A percentile compares a stretch with the other conserved stretches of the same genome.
Conservation (phyloP, 495 filamentous ascomycete genomes). For the Penicillium maclennaniae region DNA sequence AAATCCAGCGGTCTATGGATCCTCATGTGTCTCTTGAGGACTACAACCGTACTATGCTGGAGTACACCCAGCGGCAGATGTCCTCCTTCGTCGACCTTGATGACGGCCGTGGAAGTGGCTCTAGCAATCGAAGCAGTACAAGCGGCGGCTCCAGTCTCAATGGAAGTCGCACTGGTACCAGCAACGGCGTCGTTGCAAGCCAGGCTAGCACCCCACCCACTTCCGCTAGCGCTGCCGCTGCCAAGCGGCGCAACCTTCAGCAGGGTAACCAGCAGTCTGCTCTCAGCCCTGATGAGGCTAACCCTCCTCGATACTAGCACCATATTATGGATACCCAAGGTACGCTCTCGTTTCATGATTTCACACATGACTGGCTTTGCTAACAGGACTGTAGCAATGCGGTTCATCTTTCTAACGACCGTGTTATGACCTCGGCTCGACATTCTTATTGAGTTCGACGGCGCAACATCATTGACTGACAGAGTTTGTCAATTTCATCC, state of each 20-base stretch:
- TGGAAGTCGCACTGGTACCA: slow-evolving; percentile 28
- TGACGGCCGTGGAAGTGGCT: slow-evolving; percentile 12
- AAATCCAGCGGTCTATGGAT: slow-evolving; percentile 21
- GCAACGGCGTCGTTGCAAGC: slow-evolving; percentile 14
- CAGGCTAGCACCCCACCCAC: slow-evolving; percentile 17
- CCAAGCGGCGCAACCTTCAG: background rate
- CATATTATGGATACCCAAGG: slow-evolving; percentile 1
- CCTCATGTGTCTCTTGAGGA: slow-evolving; percentile 38
- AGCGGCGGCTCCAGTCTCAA: slow-evolving; percentile 32
- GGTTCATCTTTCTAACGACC: slow-evolving; percentile 4
- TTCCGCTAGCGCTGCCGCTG: slow-evolving; percentile 9
- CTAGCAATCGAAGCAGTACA: slow-evolving; percentile 32
- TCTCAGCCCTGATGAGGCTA: slow-evolving; percentile 4
- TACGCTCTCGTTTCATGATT: slow-evolving; percentile 1
- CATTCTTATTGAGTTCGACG: slow-evolving; percentile 8
- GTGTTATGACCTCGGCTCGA: slow-evolving; percentile 3
- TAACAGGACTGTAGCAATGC: background rate
- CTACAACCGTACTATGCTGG: slow-evolving; percentile 45
- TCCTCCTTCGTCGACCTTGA: slow-evolving; percentile 35
- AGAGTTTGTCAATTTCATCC: no score
- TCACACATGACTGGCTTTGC: background rate
- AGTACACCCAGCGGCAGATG: slow-evolving; percentile 46
- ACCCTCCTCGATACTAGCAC: slow-evolving; percentile 14
- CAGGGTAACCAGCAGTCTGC: background rate
- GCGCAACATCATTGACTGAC: no score